phyloP scores from a whole-genome alignment of 2,329 filamentous ascomycete genomes.

The Chlorencoelia australis region DNA sequence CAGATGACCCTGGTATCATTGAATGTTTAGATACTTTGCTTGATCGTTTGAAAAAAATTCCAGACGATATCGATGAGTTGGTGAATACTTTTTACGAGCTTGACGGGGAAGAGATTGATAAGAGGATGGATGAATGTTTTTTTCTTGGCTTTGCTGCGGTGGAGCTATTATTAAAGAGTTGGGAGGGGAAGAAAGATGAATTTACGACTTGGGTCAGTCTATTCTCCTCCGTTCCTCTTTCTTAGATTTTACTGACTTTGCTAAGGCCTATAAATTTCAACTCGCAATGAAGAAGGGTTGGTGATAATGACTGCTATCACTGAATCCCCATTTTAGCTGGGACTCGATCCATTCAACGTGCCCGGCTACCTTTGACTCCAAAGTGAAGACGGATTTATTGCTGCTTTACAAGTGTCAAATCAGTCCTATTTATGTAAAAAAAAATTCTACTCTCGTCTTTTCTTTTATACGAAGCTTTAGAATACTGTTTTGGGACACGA shows the following conservation, averaged over 20 bases:
- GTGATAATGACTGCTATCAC: not conserved
- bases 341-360: no score
- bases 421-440: no score
- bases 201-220: constrained; percentile 64
- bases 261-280: constrained; percentile 23
- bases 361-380: no score
- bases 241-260: not conserved
- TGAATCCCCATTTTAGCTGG: no score
- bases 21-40: constrained; percentile 46
- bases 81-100: constrained; percentile 64
- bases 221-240: no score
- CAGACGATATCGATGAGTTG: constrained; percentile 60
- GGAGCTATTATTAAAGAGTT: constrained; percentile 46
- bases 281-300: constrained; percentile 20
- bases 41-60: constrained; percentile 45
- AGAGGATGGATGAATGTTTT: constrained; percentile 48
- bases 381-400: no score
- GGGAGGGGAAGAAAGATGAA: constrained; percentile 59
- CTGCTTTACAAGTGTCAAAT: no score
- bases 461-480: no score
- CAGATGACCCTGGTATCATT: constrained; percentile 15
- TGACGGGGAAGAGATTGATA: constrained; percentile 47
- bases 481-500: no score
- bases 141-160: constrained; percentile 46
- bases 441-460: no score